Percentiles rank a stretch among this genome's conserved stretches.
Conservation (phyloP, 164 flowering plant species). For the Platanus orientalis region DNA sequence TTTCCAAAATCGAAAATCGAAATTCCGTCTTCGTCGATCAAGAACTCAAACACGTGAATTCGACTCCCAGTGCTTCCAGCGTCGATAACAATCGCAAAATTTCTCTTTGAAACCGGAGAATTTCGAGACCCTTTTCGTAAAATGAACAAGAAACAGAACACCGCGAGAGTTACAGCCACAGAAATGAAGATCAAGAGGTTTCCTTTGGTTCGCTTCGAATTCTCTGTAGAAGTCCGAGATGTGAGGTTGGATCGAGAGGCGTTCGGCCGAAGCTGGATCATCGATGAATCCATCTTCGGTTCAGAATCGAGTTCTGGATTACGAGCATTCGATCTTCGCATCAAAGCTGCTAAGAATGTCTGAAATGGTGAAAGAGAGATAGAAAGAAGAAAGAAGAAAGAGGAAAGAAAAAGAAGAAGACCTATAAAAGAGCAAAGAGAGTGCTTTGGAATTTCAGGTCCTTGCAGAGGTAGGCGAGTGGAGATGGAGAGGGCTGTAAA, state of each 20-base stretch:
- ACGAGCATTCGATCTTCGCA: constrained; percentile 66
- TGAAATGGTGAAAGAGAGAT: not conserved
- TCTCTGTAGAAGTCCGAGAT: constrained; percentile 18
- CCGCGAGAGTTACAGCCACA: constrained; percentile 11
- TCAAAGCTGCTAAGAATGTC: constrained; percentile 33
- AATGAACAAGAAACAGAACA: constrained; percentile 24
- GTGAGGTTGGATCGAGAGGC: constrained; percentile 23
- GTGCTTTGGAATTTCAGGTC: not conserved
- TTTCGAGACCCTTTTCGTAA: constrained; percentile 6
- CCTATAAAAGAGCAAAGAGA: too few species aligned
- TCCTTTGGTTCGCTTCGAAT: constrained; percentile 17
- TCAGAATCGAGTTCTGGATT: constrained; percentile 7
- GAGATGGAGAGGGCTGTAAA: constrained; percentile 17
- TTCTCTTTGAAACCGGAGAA: constrained; percentile 5
- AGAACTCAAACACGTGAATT: constrained; percentile 64
- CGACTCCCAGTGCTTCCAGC: constrained; percentile 96
- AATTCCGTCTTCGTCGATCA: constrained; percentile 18
- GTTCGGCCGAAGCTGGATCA: constrained; percentile 41
- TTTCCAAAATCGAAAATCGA: constrained; percentile 41
- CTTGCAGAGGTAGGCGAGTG: not conserved
- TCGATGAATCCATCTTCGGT: constrained; percentile 51
- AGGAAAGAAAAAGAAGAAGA: not conserved
- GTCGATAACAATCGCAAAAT: constrained; percentile 64
- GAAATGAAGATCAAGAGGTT: constrained; percentile 19
- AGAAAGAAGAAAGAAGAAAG: not conserved